Percentiles rank a stretch among this genome's conserved stretches.
Conservation (phyloP, 2,329 filamentous ascomycete species). For the Scolecobasidium constrictum region DNA sequence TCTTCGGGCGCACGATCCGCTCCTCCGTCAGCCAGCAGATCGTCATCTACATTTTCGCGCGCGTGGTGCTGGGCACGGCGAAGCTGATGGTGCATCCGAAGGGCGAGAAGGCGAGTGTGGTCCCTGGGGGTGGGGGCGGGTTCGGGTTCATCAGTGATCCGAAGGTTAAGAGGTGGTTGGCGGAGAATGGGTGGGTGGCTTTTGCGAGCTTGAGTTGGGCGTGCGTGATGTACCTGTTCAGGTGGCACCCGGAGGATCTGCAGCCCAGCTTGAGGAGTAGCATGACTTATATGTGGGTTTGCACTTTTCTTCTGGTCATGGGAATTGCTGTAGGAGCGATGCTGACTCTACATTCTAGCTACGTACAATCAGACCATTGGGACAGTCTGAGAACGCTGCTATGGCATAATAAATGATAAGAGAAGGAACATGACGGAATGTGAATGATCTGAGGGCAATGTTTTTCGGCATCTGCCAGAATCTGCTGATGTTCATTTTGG, state of each 20-base stretch:
- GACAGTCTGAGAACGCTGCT: conserved; percentile 74
- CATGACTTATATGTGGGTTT: conserved; percentile 90
- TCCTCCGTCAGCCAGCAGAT: conserved; percentile 91
- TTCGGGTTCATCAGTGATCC: conserved; percentile 28
- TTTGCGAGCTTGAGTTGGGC: conserved; percentile 91
- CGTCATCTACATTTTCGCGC: conserved; percentile 93
- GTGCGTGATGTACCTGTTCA: conserved; percentile 89
- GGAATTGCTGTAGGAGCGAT: neutral
- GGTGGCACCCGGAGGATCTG: conserved; percentile 81
- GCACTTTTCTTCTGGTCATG: conserved; percentile 4
- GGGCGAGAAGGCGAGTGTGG: conserved; percentile 18
- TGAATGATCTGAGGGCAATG: no score
- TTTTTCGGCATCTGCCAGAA: no score
- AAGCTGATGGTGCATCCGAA: conserved; percentile 64
- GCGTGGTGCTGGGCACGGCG: conserved; percentile 75
- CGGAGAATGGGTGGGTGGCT: conserved; percentile 71
- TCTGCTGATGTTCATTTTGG: no score
- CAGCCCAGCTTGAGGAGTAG: conserved; percentile 86
- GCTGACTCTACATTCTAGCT: conserved; percentile 34
- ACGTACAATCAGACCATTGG: conserved; percentile 78
- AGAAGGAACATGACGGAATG: no score
- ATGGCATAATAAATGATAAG: conserved; percentile 65
- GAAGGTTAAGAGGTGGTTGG: conserved; percentile 25
- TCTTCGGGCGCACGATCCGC: conserved; percentile 74
- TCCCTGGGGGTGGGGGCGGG: conserved; percentile 22